These are phyloP conservation scores for Hura crepitans DNA, from an alignment of 441 rosid genomes.

Conservation along the genomic window DNA sequence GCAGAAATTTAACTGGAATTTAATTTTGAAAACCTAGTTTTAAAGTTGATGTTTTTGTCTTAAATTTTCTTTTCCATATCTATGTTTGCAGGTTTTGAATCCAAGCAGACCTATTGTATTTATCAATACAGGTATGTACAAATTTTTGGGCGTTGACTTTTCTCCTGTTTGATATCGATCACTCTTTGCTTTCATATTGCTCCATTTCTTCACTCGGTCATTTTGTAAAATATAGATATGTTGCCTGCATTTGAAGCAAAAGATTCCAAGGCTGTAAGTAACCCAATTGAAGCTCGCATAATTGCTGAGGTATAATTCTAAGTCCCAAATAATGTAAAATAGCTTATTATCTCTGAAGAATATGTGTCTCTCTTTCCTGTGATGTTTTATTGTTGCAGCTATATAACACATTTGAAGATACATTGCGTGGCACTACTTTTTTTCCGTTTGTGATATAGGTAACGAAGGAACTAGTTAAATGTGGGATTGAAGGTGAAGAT, in stretches of 20 bases:
- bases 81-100: constrained; percentile 62
- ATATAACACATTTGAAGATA: neutral
- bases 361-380: neutral
- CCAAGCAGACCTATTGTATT: constrained; percentile 66
- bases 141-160: constrained; percentile 14
- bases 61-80: constrained; percentile 4
- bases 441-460: constrained; percentile 38
- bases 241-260: constrained; percentile 74
- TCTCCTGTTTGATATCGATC: neutral
- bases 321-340: constrained; percentile 8
- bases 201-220: constrained; percentile 14
- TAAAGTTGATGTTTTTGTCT: neutral
- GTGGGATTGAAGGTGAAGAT: constrained; percentile 64
- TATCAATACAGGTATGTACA: constrained; percentile 64
- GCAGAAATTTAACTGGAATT: constrained; percentile 2
- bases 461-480: constrained; percentile 48
- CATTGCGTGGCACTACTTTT: neutral
- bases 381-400: neutral
- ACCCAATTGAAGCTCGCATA: constrained; percentile 79
- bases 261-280: constrained; percentile 65
- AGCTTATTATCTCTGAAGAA: neutral
- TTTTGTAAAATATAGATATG: constrained; percentile 47
- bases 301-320: constrained; percentile 55
- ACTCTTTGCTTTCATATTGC: constrained; percentile 5
- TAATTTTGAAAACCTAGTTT: neutral